Evolutionary conservation across 1,139 yeast species (phyloP).

Genomic region (Debaryomyces sp.): DNA sequence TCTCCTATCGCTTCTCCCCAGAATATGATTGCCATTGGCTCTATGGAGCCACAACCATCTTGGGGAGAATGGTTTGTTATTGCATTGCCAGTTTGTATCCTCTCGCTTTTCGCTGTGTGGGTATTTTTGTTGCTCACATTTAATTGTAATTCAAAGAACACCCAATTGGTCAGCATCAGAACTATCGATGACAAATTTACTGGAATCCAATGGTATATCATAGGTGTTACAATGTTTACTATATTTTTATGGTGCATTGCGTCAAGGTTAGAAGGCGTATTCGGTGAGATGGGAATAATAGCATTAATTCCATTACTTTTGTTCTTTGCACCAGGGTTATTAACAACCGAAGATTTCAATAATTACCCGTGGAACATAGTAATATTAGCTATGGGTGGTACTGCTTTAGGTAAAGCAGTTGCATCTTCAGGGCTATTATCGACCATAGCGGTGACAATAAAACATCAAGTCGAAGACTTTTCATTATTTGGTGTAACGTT

Average conservation of each 20-base stretch:
- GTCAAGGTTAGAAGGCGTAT: constrained; percentile 52
- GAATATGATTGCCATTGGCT: constrained; percentile 72
- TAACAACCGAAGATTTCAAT: constrained; percentile 67
- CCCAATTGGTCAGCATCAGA: constrained; percentile 51
- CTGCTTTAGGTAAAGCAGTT: constrained; percentile 74
- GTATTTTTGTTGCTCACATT: constrained; percentile 57
- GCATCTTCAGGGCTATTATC: constrained; percentile 68
- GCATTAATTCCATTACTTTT: constrained; percentile 67
- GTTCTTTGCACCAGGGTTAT: constrained; percentile 70
- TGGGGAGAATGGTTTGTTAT: constrained; percentile 82
- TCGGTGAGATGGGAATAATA: constrained; percentile 74
- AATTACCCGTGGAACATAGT: constrained; percentile 80
- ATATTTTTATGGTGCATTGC: constrained; percentile 74
- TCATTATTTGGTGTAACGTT: constrained; percentile 62
- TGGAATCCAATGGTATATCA: constrained; percentile 64
- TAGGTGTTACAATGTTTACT: constrained; percentile 54
- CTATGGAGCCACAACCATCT: constrained; percentile 65
- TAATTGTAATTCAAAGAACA: constrained; percentile 45
- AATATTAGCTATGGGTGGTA: constrained; percentile 77
- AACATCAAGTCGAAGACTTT: constrained; percentile 55
- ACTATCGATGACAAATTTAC: constrained; percentile 64
- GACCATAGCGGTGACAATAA: constrained; percentile 62
- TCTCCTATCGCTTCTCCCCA: constrained; percentile 84
- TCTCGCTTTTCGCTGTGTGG: constrained; percentile 61
- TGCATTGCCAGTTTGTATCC: constrained; percentile 63